Percentiles rank a stretch among this genome's conserved stretches.
These are phyloP conservation scores for Brassica incana DNA, from an alignment of 345 rosid genomes.

Conservation along the genomic window DNA sequence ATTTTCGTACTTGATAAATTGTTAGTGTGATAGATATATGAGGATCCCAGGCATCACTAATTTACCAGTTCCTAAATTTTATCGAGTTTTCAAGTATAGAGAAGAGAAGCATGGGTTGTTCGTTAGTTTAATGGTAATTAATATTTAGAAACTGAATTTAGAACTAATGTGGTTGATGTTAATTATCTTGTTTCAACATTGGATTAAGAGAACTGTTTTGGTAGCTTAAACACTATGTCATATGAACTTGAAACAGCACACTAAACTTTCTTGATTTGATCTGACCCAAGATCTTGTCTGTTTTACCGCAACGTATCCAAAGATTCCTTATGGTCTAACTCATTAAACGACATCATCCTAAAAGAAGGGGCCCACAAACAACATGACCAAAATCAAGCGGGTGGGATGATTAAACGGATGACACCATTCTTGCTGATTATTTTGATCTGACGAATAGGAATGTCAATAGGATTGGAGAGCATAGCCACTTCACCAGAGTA, in stretches of 20 bases:
- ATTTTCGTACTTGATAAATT: neutral
- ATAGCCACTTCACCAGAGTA: conserved; percentile 4
- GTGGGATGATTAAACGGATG: neutral
- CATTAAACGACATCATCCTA: neutral
- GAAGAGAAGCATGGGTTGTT: no score
- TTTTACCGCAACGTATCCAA: neutral
- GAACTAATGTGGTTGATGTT: neutral
- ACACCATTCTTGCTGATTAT: neutral
- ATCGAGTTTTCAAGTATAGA: neutral
- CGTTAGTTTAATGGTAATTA: no score
- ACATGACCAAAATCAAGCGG: neutral
- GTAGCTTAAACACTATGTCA: neutral
- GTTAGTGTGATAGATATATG: neutral
- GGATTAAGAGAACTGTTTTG: neutral
- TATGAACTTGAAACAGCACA: neutral
- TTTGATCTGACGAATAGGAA: neutral
- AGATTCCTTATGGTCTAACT: neutral
- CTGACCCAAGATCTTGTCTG: neutral
- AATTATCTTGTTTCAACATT: neutral
- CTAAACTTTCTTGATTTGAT: neutral
- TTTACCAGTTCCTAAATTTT: neutral
- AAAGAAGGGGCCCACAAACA: neutral
- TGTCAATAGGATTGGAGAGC: neutral
- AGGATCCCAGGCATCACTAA: neutral
- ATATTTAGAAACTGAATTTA: neutral